Evolutionary conservation across 2,329 filamentous ascomycete species (phyloP).

Genomic region (Aspergillus neotritici): DNA sequence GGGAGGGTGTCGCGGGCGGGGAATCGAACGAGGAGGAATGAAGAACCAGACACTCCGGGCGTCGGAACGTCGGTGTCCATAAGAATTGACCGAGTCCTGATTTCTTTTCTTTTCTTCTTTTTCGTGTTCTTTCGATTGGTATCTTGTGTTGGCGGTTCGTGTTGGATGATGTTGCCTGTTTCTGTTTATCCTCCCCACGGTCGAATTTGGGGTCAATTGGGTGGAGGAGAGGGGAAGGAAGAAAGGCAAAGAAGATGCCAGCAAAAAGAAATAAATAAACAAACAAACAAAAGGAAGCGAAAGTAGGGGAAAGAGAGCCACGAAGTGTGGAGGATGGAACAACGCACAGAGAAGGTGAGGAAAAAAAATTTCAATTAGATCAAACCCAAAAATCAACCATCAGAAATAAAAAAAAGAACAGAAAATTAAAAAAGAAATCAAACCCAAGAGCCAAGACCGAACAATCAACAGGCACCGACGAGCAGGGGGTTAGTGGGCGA

Average conservation of each 20-base stretch:
- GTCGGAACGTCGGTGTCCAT: constrained; percentile 33
- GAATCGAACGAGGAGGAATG: constrained; percentile 21
- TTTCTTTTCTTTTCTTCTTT: constrained; percentile 4
- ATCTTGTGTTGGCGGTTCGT: neutral
- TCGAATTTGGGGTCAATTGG: neutral
- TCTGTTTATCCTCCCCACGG: too few species aligned
- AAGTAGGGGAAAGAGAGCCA: neutral
- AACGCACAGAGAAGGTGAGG: constrained; percentile 7
- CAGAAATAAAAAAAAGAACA: neutral
- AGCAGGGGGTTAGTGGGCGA: constrained; percentile 1
- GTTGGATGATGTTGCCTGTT: too few species aligned
- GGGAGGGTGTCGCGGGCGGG: constrained; percentile 26
- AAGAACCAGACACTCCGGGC: constrained; percentile 32
- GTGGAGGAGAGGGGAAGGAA: neutral
- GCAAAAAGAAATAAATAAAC: neutral
- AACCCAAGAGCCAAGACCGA: neutral
- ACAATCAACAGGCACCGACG: constrained; percentile 1
- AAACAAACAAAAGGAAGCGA: neutral
- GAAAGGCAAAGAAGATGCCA: neutral
- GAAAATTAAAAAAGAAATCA: constrained; percentile 4
- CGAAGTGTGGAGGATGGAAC: neutral
- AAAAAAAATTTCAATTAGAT: constrained; percentile 2
- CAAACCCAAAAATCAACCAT: constrained; percentile 1
- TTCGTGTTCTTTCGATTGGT: too few species aligned
- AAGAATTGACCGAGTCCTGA: constrained; percentile 23